Evolutionary conservation across 1,284 basidiomycete genomes (phyloP), one percentile per base, ranked within the genome.

Genomic region (Heterobasidion occidentale): DNA sequence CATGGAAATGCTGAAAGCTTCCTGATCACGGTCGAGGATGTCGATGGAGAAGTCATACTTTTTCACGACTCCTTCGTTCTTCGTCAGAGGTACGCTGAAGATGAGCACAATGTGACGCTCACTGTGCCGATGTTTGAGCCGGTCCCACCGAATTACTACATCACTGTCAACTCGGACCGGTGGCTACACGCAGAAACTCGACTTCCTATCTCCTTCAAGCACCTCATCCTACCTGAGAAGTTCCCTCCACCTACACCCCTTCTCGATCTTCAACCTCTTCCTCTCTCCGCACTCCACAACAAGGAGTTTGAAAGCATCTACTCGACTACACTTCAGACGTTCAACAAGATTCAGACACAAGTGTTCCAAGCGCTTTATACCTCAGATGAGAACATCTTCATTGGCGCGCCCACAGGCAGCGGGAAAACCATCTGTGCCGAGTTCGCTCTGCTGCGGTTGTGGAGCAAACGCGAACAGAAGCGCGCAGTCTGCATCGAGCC

Each of bases 281-380:
- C 96, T 0, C 77, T 97, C 8, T 85, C 91, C 0, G 94, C 94
- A 1, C 77, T 99, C 3, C 92, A 96, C 71, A 96, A 95, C 77
- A 84, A 86, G 67, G 91, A 93, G 59, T 97, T 89, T 62, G 92
- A 98, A 68, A 76, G 77, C 5, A 82, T 98, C 47, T 99, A 97
- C 70, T 81, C 85, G 0, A 81, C 79, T 15, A 81, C 80, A 0
- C 88, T 96, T 61, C 77, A 84, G 59, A 83, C 81, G 0, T 98
- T 98, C 80, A 99, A 99, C 82, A 98, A 98, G 75, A 97, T 98
- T 62, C 97, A 99, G 70, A 99, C 94, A 0, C 97, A 99, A 73
- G 94, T 97, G 42, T 99, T 98, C 86, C 96, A 98, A 64, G 94
- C 95, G 0, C 77, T 99, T 0, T 99, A 96, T 71, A 95, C 92